Conservation (phyloP, 2,329 filamentous ascomycete genomes). For the Tolypocladium endophyticum region DNA sequence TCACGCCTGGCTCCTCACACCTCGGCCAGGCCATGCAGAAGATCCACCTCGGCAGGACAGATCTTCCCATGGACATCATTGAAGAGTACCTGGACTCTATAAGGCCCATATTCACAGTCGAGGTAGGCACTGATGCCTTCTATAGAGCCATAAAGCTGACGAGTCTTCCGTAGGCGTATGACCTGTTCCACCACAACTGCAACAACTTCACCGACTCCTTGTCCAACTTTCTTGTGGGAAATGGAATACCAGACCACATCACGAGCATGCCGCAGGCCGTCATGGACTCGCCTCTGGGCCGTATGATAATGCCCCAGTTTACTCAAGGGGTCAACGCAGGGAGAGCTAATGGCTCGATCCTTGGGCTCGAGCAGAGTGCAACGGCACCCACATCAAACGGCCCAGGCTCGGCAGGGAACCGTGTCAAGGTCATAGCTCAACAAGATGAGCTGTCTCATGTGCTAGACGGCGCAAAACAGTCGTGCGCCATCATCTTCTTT, state of each 20-base stretch:
- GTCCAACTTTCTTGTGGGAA: slow-evolving; percentile 77
- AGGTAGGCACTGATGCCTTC: slow-evolving; percentile 34
- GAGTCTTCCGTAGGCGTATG: slow-evolving; percentile 57
- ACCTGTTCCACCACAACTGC: slow-evolving; percentile 85
- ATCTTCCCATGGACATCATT: slow-evolving; percentile 70
- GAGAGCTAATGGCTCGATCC: slow-evolving; percentile 39
- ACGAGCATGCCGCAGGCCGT: slow-evolving; percentile 76
- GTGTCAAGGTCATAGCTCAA: slow-evolving; percentile 51
- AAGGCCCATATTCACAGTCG: slow-evolving; percentile 68
- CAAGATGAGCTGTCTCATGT: slow-evolving; percentile 17
- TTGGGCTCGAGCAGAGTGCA: slow-evolving; percentile 36
- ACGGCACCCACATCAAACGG: slow-evolving; percentile 8
- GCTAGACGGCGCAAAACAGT: slow-evolving; percentile 48
- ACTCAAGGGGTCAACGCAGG: slow-evolving; percentile 39
- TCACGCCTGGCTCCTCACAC: slow-evolving; percentile 72
- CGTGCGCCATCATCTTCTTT: slow-evolving; percentile 81
- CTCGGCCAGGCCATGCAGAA: slow-evolving; percentile 75
- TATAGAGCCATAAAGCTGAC: neutral
- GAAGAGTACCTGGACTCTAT: slow-evolving; percentile 81
- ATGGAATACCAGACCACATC: slow-evolving; percentile 81
- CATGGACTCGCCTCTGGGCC: slow-evolving; percentile 75
- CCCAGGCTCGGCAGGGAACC: slow-evolving; percentile 4
- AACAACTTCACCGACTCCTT: slow-evolving; percentile 97
- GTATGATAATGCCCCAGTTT: slow-evolving; percentile 71
- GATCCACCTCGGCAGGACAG: slow-evolving; percentile 63